Conservation (phyloP, 208 protist species). For the Leishmania aethiopica region DNA sequence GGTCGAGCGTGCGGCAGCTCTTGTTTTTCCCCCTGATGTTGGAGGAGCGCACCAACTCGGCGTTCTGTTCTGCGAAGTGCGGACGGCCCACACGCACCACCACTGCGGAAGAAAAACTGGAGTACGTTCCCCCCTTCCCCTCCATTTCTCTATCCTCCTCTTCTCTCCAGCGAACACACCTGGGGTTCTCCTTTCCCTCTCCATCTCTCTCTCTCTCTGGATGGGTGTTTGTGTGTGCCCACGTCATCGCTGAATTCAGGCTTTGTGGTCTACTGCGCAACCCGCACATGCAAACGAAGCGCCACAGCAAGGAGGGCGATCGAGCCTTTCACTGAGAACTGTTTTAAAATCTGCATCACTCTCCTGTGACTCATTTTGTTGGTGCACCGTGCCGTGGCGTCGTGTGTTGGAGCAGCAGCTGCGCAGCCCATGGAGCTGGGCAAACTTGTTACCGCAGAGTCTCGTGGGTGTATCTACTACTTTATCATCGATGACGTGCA, state of each 20-base stretch:
- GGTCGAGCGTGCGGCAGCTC: neutral
- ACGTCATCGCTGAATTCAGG: neutral
- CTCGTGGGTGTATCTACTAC: conserved; percentile 51
- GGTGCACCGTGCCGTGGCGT: neutral
- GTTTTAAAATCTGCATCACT: neutral
- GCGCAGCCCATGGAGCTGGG: conserved; percentile 43
- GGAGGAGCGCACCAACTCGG: neutral
- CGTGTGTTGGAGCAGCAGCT: neutral
- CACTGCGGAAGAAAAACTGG: neutral
- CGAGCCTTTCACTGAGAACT: neutral
- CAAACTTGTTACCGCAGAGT: conserved; percentile 37
- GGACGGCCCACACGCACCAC: neutral
- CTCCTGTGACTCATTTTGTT: too few relatives aligned
- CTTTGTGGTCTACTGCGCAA: neutral
- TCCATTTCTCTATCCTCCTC: neutral
- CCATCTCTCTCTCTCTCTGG: neutral
- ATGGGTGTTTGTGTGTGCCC: neutral
- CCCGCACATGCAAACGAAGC: neutral
- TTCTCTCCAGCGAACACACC: neutral
- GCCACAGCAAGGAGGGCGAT: too few relatives aligned
- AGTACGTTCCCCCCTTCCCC: neutral
- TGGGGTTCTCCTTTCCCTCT: neutral
- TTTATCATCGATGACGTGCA: conserved; percentile 62
- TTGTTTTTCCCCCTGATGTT: neutral
- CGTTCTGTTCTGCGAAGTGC: neutral